Conservation (phyloP, 106 monocot genomes). For the Ottelia alismoides region DNA sequence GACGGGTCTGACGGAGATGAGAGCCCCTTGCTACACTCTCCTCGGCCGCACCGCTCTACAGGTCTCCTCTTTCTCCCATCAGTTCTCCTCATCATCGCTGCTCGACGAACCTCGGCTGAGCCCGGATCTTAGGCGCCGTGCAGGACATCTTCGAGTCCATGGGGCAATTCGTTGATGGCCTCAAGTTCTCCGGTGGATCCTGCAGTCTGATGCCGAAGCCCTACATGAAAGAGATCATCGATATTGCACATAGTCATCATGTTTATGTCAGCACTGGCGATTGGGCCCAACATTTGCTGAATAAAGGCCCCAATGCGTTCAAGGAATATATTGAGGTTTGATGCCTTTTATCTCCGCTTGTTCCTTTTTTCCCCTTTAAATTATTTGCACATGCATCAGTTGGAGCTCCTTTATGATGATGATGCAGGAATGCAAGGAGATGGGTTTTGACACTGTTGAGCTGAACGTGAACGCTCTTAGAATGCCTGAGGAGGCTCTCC, state of each 20-base stretch:
- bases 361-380: not conserved
- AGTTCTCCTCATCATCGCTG: too few relatives aligned
- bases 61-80: too few relatives aligned
- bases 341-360: too few relatives aligned
- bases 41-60: too few relatives aligned
- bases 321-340: slow-evolving; percentile 64
- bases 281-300: slow-evolving; percentile 61
- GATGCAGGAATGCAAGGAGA: slow-evolving; percentile 52
- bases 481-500: slow-evolving; percentile 53
- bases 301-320: slow-evolving; percentile 56
- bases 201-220: slow-evolving; percentile 51
- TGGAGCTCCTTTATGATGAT: not conserved
- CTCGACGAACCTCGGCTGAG: too few relatives aligned
- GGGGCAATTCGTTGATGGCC: slow-evolving; percentile 68
- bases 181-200: slow-evolving; percentile 75
- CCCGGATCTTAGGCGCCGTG: too few relatives aligned
- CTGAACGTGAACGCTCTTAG: slow-evolving; percentile 54
- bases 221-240: slow-evolving; percentile 61
- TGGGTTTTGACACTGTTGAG: slow-evolving; percentile 83
- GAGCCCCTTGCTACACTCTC: too few relatives aligned
- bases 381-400: too few relatives aligned
- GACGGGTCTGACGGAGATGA: too few relatives aligned
- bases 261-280: slow-evolving; percentile 81
- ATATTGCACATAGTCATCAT: slow-evolving; percentile 56
- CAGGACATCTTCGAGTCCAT: slow-evolving; percentile 64